A percentile compares a stretch with the other conserved stretches of the same genome.
Conservation (phyloP, 1,284 basidiomycete species). For the Ustilago trichophora region DNA sequence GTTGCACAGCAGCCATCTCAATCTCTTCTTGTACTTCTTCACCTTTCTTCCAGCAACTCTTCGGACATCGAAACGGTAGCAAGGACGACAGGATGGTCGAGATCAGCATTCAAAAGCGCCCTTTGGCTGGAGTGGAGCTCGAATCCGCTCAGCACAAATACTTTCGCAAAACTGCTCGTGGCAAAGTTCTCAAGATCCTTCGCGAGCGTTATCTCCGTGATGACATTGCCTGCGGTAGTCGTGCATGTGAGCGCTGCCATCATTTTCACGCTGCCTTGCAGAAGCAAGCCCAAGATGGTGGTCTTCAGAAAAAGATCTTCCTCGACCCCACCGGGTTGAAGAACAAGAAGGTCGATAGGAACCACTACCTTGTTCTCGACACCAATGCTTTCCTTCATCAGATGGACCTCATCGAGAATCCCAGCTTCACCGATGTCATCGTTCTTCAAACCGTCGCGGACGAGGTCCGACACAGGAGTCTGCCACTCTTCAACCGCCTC, state of each 20-base stretch:
- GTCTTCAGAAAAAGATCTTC: slow-evolving; percentile 70
- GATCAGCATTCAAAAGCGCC: slow-evolving; percentile 63
- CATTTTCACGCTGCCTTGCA: slow-evolving; percentile 41
- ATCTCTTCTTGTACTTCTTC: too few relatives aligned
- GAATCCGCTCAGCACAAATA: slow-evolving; percentile 55
- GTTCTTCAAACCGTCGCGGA: slow-evolving; percentile 94
- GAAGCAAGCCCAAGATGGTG: slow-evolving; percentile 66
- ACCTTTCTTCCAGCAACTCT: background rate
- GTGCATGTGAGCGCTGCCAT: slow-evolving; percentile 72
- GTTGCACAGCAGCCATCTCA: background rate
- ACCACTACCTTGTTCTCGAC: slow-evolving; percentile 87
- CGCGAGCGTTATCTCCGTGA: slow-evolving; percentile 92
- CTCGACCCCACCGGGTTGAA: slow-evolving; percentile 43
- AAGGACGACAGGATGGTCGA: slow-evolving; percentile 25
- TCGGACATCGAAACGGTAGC: background rate
- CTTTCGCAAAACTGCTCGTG: slow-evolving; percentile 81
- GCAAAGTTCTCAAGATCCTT: slow-evolving; percentile 95
- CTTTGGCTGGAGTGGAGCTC: slow-evolving; percentile 45
- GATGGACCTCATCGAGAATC: slow-evolving; percentile 57
- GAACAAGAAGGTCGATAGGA: slow-evolving; percentile 45
- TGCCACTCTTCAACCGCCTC: slow-evolving; percentile 83
- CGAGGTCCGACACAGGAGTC: slow-evolving; percentile 91
- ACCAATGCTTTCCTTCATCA: slow-evolving; percentile 95
- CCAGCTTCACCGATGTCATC: slow-evolving; percentile 69
- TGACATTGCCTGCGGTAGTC: slow-evolving; percentile 89